Base-by-base conservation (phyloP, 192 early-diverging fungal genomes). In the Mortierella claussenii region DNA sequence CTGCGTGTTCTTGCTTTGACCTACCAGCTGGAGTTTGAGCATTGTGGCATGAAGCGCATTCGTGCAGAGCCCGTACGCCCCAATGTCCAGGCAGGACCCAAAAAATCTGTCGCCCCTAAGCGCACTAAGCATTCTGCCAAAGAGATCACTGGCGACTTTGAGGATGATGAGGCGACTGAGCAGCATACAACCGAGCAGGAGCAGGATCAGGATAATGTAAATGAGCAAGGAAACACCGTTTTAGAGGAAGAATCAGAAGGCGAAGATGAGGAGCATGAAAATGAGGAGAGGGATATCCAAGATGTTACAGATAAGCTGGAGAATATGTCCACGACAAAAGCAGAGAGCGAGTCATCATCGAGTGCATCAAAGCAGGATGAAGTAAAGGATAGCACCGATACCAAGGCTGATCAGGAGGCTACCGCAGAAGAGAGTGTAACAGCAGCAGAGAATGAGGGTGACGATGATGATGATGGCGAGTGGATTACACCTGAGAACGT, bases 401-500 rank as follows among this genome's bases (percentile, higher is more conserved):
- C 37, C 27, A 32, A 15, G 5, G 4, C 26, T 9, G 49, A 3
- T 50, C 26, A 53, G 8, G 50, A 31, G 4, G 40, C 33, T 20
- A 54, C 57, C 17, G 21, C 30, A 3, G 20, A 23, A 18, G 56
- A 60, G 48, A 34, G 51, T 15, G 44, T 17, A 47, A 51, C 62
- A 34, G 24, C 31, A 28, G 23, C 44, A 55, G 65, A 75, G 21
- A 70, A 79, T 7, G 47, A 75, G 2, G 75, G 76, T 8, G 80
- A 82, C 43, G 85, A 87, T 30, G 79, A 81, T 58, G 87, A 88
- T 79, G 87, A 84, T 60, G 95, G 92, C 47, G 93, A 88, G 26
- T 98, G 96, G 96, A 98, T 98, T 69, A 98, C 96, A 4, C 96
- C 96, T 1, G 70, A 82, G 20, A 98, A 97, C 70, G 86, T 98